phyloP scores from a whole-genome alignment of 306 rosid species.

The Corylus heterophylla region DNA sequence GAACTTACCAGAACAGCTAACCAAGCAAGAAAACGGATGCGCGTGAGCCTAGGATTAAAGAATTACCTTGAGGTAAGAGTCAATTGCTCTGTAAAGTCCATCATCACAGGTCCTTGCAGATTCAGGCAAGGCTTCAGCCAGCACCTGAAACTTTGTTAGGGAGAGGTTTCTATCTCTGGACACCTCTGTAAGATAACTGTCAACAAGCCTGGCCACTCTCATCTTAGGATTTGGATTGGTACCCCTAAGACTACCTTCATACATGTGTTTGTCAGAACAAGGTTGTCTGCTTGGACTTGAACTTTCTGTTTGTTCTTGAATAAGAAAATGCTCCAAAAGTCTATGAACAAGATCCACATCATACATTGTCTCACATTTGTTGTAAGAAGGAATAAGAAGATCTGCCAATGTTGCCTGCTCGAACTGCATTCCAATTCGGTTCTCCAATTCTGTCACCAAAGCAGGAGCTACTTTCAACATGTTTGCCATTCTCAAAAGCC shows the following conservation, averaged over 20 bases:
- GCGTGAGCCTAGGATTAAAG: conserved; percentile 1
- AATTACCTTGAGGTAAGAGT: conserved; percentile 91
- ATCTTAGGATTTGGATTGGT: conserved; percentile 68
- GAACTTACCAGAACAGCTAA: not conserved
- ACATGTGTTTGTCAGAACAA: conserved; percentile 56
- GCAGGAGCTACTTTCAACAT: conserved; percentile 92
- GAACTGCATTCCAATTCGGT: conserved; percentile 97
- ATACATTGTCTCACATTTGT: conserved; percentile 66
- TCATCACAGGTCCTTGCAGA: conserved; percentile 95
- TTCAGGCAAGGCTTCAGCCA: conserved; percentile 99
- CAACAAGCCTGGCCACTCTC: conserved; percentile 96
- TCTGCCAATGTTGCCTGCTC: conserved; percentile 86
- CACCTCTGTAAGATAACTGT: conserved; percentile 94
- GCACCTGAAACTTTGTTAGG: conserved; percentile 94
- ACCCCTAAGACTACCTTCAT: conserved; percentile 46
- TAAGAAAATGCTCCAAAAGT: conserved; percentile 90
- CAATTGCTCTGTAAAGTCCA: conserved; percentile 96
- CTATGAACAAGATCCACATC: conserved; percentile 96
- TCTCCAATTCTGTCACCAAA: conserved; percentile 85
- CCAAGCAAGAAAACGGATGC: too few species aligned
- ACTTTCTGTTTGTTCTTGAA: conserved; percentile 85
- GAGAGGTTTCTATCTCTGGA: conserved; percentile 92
- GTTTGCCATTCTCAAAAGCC: conserved; percentile 87
- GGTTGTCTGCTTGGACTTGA: conserved; percentile 70
- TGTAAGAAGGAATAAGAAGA: conserved; percentile 77